Evolutionary conservation across 129 eudicot species (phyloP).

Genomic region (Daucus carota): DH1_v3.0 NC_030383.2:36748001-36748500

Average conservation of each 20-base stretch:
- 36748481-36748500: no score
- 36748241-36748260: neutral
- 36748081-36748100: neutral
- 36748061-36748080: neutral
- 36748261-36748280: neutral
- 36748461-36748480: no score
- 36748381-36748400: neutral
- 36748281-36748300: neutral
- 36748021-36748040: neutral
- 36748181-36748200: neutral
- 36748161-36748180: neutral
- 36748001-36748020: neutral
- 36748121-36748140: neutral
- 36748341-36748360: neutral
- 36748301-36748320: neutral
- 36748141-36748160: neutral
- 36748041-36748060: neutral
- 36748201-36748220: neutral
- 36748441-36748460: no score
- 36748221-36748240: neutral
- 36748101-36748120: neutral
- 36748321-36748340: neutral
- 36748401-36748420: neutral
- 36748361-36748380: neutral
- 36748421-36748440: neutral